These are phyloP conservation scores for Cardamine occulta DNA, from an alignment of 345 rosid species.

Conservation along the genomic window DNA sequence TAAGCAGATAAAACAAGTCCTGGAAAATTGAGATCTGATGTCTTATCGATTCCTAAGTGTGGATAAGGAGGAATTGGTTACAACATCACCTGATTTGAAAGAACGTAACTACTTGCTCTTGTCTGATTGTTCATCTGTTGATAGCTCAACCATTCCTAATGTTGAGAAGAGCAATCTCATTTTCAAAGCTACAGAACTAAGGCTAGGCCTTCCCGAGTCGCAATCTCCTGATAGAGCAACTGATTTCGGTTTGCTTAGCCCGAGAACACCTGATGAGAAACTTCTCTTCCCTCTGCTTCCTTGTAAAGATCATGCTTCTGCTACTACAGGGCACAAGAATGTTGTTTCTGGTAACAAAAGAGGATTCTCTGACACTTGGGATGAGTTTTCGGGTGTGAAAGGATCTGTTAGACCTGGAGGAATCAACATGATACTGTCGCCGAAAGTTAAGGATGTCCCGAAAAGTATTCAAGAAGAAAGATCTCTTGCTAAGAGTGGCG, in stretches of 20 bases:
- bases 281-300: constrained; percentile 78
- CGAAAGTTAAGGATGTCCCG: constrained; percentile 51
- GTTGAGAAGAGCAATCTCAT: constrained; percentile 59
- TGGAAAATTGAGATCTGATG: constrained; percentile 55
- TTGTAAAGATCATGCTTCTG: constrained; percentile 56
- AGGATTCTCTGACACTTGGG: constrained; percentile 80
- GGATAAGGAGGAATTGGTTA: constrained; percentile 62
- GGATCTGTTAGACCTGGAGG: constrained; percentile 58
- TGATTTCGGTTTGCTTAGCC: constrained; percentile 49
- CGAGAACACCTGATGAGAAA: constrained; percentile 69
- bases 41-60: constrained; percentile 51
- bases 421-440: constrained; percentile 53
- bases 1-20: constrained; percentile 28
- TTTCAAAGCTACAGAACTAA: constrained; percentile 81
- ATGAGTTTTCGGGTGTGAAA: constrained; percentile 65
- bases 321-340: constrained; percentile 50
- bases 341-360: constrained; percentile 79
- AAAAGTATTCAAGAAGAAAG: constrained; percentile 49
- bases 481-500: constrained; percentile 43
- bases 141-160: constrained; percentile 63
- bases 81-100: constrained; percentile 59
- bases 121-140: constrained; percentile 81
- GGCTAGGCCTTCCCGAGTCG: constrained; percentile 87
- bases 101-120: constrained; percentile 78
- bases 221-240: constrained; percentile 70